phyloP scores from a whole-genome alignment of 2,329 filamentous ascomycete genomes.

The Bipolaris oryzae region DNA sequence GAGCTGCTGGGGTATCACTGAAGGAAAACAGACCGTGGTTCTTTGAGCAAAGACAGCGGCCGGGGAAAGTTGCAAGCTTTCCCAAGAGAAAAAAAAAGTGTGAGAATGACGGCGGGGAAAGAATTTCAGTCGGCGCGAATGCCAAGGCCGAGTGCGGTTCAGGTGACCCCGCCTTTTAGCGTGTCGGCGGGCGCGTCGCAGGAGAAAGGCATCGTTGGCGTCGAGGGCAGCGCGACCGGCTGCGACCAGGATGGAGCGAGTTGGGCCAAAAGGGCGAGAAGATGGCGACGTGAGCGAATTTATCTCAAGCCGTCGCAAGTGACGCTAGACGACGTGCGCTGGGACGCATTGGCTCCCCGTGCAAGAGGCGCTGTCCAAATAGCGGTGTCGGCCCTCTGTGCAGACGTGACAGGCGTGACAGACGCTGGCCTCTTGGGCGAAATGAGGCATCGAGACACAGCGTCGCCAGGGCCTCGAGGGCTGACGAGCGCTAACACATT shows the following conservation, averaged over 20 bases:
- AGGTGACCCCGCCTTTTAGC: slow-evolving; percentile 29
- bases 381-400: not conserved
- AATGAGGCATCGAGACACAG: no score
- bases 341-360: slow-evolving; percentile 7
- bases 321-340: slow-evolving; percentile 5
- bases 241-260: not conserved
- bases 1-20: slow-evolving; percentile 21
- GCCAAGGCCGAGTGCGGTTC: slow-evolving; percentile 12
- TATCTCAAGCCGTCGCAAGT: not conserved
- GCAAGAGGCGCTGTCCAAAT: slow-evolving; percentile 8
- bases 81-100: slow-evolving; percentile 53
- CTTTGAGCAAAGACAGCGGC: slow-evolving; percentile 50
- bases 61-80: slow-evolving; percentile 62
- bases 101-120: slow-evolving; percentile 24
- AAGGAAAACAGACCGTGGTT: slow-evolving; percentile 45
- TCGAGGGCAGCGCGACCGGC: not conserved
- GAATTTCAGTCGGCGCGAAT: slow-evolving; percentile 31
- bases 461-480: not conserved
- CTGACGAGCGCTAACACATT: not conserved
- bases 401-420: not conserved
- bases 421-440: no score
- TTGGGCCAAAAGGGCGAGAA: not conserved
- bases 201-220: not conserved
- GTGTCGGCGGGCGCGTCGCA: slow-evolving; percentile 17
- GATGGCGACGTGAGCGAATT: not conserved